A percentile compares a stretch with the other conserved stretches of the same genome.
These are phyloP conservation scores for Monilinia fructigena DNA, from an alignment of 2,329 filamentous ascomycete genomes.

Conservation along the genomic window DNA sequence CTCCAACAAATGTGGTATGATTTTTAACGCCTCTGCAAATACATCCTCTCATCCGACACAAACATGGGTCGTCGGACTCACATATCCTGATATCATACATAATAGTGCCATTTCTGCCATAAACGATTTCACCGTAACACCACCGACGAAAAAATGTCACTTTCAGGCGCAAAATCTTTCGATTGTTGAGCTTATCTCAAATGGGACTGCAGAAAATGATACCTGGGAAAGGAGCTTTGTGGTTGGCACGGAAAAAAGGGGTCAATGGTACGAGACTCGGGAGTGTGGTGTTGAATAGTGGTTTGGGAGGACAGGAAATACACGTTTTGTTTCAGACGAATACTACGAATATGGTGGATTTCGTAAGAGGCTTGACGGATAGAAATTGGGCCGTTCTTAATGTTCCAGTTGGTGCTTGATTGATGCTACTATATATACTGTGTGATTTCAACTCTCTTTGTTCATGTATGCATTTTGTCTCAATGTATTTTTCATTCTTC, in stretches of 20 bases:
- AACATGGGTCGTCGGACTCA: constrained; percentile 1
- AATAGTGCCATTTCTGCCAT: constrained; percentile 7
- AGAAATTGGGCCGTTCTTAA: neutral
- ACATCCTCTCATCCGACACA: constrained; percentile 7
- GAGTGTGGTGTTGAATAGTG: neutral
- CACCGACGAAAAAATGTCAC: constrained; percentile 12
- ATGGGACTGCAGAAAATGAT: neutral
- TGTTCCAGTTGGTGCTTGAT: neutral
- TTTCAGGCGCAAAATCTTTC: constrained; percentile 14
- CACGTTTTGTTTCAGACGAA: neutral
- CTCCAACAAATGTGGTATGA: constrained; percentile 16
- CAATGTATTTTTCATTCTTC: neutral
- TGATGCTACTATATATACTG: neutral
- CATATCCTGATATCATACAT: neutral
- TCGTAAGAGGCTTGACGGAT: neutral
- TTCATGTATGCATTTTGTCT: neutral
- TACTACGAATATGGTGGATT: neutral
- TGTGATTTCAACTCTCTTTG: neutral
- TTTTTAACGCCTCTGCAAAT: neutral
- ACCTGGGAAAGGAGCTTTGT: neutral
- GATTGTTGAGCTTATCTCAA: neutral
- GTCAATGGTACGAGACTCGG: constrained; percentile 10
- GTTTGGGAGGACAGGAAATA: neutral
- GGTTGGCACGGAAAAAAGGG: neutral
- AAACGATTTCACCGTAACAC: constrained; percentile 9